Evolutionary conservation across 169 alveolate species (phyloP).

Genomic region (Eimeria falciformis): DNA sequence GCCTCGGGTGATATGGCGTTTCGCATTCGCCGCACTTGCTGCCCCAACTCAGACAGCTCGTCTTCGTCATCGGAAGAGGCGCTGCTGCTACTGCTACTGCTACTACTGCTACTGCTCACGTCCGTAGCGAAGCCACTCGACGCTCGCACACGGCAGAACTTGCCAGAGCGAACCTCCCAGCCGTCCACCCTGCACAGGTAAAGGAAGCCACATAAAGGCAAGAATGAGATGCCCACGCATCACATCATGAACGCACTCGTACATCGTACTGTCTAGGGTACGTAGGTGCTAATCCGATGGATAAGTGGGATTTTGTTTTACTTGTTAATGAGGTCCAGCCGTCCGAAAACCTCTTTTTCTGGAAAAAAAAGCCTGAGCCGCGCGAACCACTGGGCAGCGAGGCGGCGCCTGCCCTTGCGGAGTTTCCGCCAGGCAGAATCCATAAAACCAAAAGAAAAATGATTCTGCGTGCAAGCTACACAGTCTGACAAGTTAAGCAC

Average conservation of each 20-base stretch:
- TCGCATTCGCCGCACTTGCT: conserved; percentile 34
- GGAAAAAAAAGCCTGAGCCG: conserved; percentile 57
- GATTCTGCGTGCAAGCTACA: conserved; percentile 85
- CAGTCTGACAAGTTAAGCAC: conserved; percentile 89
- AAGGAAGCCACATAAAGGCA: not conserved
- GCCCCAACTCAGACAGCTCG: conserved; percentile 36
- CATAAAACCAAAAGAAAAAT: conserved; percentile 63
- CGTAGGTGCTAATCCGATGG: no score
- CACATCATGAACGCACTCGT: no score
- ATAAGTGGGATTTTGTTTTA: no score
- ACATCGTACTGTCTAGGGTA: no score
- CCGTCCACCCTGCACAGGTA: conserved; percentile 46
- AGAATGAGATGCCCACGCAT: not conserved
- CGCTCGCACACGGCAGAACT: conserved; percentile 73
- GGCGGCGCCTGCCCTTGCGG: conserved; percentile 42
- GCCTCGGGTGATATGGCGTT: conserved; percentile 24
- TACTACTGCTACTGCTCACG: conserved; percentile 37
- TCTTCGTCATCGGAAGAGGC: conserved; percentile 76
- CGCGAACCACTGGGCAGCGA: conserved; percentile 48
- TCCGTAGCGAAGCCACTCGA: conserved; percentile 42
- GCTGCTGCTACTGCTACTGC: conserved; percentile 71
- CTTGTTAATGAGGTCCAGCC: conserved; percentile 27
- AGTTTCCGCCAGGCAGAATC: conserved; percentile 69
- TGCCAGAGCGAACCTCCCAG: conserved; percentile 74
- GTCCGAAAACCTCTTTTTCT: not conserved